A percentile compares a stretch with the other conserved stretches of the same genome.
Conservation (phyloP, 2,329 filamentous ascomycete species). For the Ambrosiella xylebori region DNA sequence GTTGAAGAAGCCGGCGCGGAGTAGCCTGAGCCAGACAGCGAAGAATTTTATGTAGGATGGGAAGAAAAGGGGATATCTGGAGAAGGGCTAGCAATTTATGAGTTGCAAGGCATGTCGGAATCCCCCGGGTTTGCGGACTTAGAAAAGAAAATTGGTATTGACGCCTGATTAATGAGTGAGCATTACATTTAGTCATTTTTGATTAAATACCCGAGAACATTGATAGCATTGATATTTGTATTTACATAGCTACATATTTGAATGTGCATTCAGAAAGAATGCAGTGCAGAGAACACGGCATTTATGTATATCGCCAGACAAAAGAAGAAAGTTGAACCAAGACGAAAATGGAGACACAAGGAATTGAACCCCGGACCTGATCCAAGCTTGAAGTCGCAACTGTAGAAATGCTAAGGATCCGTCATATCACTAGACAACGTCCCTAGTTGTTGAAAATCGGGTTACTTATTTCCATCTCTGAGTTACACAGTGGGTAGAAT, state of each 20-base stretch:
- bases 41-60: no score
- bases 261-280: background rate
- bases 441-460: background rate
- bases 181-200: background rate
- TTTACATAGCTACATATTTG: background rate
- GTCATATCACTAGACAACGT: conserved; percentile 11
- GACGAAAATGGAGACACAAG: conserved; percentile 11
- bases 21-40: no score
- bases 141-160: background rate
- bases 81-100: background rate
- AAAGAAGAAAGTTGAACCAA: background rate
- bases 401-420: conserved; percentile 9
- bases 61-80: background rate
- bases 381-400: conserved; percentile 4
- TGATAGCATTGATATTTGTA: no score
- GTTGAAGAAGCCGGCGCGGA: background rate
- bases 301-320: background rate
- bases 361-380: conserved; percentile 14
- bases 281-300: background rate
- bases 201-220: no score
- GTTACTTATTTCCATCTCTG: background rate
- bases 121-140: background rate
- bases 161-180: no score
- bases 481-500: background rate
- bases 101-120: background rate